Percentiles rank a stretch among this genome's conserved stretches.
Evolutionary conservation across 768 basidiomycete species (phyloP).

Genomic region (Coprinellus micaceus): DNA sequence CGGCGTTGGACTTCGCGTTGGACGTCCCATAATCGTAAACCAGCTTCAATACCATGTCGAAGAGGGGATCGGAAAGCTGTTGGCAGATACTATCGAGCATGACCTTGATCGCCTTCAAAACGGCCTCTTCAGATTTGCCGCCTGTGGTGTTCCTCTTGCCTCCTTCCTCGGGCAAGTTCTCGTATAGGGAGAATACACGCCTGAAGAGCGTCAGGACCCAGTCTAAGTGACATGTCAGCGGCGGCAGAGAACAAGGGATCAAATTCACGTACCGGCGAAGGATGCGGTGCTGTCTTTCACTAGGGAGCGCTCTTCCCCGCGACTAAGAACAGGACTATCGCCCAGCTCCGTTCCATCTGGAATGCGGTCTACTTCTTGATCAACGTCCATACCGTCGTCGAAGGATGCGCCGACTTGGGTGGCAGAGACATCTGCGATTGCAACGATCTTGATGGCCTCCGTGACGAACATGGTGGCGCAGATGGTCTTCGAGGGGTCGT

Average conservation of each 20-base stretch:
- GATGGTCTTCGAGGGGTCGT: conserved; percentile 77
- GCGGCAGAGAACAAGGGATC: neutral
- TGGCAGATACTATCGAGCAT: conserved; percentile 80
- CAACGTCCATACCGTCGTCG: conserved; percentile 53
- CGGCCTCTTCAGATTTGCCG: conserved; percentile 76
- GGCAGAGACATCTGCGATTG: conserved; percentile 71
- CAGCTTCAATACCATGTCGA: conserved; percentile 81
- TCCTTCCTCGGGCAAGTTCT: conserved; percentile 93
- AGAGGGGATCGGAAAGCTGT: conserved; percentile 74
- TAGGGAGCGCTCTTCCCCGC: conserved; percentile 67
- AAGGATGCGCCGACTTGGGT: conserved; percentile 54
- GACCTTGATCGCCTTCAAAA: conserved; percentile 74
- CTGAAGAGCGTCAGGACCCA: conserved; percentile 80
- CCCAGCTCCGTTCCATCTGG: conserved; percentile 51
- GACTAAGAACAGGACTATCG: conserved; percentile 40
- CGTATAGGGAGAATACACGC: conserved; percentile 76
- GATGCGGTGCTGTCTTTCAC: conserved; percentile 74
- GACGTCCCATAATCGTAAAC: conserved; percentile 86
- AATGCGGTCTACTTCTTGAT: conserved; percentile 40
- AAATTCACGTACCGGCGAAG: conserved; percentile 58
- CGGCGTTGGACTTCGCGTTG: conserved; percentile 88
- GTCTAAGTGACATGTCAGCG: conserved; percentile 38
- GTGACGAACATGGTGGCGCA: conserved; percentile 79
- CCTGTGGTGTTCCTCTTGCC: conserved; percentile 83
- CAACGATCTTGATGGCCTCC: conserved; percentile 68